Evolutionary conservation across 2,329 filamentous ascomycete species (phyloP).

Genomic region (Penicillium sp.): DNA sequence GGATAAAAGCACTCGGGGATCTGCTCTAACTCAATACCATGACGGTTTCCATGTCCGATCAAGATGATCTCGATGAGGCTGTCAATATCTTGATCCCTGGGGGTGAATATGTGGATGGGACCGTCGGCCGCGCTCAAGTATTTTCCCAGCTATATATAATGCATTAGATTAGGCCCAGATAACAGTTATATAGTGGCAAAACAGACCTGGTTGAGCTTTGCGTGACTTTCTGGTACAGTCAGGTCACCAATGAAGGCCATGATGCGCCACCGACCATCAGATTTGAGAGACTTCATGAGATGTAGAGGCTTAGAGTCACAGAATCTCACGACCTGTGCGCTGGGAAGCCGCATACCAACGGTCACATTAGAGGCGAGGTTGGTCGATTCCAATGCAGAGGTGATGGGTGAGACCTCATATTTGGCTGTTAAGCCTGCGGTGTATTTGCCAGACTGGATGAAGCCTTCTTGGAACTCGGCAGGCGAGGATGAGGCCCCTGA

Average conservation of each 20-base stretch:
- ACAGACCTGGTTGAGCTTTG: slow-evolving; percentile 42
- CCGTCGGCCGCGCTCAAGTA: slow-evolving; percentile 44
- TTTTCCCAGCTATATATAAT: slow-evolving; percentile 34
- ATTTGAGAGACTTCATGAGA: slow-evolving; percentile 48
- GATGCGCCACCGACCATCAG: slow-evolving; percentile 53
- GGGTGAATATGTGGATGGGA: slow-evolving; percentile 46
- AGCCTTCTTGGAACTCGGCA: slow-evolving; percentile 56
- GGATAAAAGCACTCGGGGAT: slow-evolving; percentile 60
- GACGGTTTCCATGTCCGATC: slow-evolving; percentile 51
- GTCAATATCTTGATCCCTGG: slow-evolving; percentile 47
- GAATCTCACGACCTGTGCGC: slow-evolving; percentile 58
- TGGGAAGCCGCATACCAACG: slow-evolving; percentile 53
- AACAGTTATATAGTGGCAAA: neutral
- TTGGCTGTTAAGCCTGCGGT: slow-evolving; percentile 59
- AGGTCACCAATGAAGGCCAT: slow-evolving; percentile 52
- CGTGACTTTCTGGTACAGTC: slow-evolving; percentile 18
- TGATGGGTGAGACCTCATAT: slow-evolving; percentile 54
- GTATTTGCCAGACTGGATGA: slow-evolving; percentile 57
- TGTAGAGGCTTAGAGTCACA: slow-evolving; percentile 60
- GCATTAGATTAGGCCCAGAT: slow-evolving; percentile 4
- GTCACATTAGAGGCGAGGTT: slow-evolving; percentile 38
- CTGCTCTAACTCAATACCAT: slow-evolving; percentile 50
- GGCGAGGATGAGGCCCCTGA: slow-evolving; percentile 44
- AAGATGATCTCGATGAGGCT: slow-evolving; percentile 58
- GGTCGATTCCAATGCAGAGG: slow-evolving; percentile 34